A percentile compares a stretch with the other conserved stretches of the same genome.
These are phyloP conservation scores for Escallonia herrerae DNA, from an alignment of 129 eudicot species.

Conservation along the genomic window DNA sequence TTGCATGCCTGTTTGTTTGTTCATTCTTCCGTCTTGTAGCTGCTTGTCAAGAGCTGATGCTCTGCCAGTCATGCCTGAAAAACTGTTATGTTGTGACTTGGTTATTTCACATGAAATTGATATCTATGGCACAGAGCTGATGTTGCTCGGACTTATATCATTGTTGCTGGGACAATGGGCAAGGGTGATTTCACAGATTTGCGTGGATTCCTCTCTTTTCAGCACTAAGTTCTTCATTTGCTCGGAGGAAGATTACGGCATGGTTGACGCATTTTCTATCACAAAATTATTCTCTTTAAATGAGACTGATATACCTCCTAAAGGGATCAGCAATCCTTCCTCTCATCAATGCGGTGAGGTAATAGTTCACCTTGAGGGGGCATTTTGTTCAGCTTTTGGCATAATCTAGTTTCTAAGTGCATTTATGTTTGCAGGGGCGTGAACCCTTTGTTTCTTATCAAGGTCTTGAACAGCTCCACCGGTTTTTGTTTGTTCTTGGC, in stretches of 20 bases:
- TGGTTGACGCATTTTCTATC: conserved; percentile 15
- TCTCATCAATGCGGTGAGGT: conserved; percentile 75
- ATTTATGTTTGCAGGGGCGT: conserved; percentile 51
- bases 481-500: conserved; percentile 95
- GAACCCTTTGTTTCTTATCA: conserved; percentile 97
- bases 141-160: conserved; percentile 98
- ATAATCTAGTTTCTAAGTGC: background rate
- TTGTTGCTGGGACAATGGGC: conserved; percentile 97
- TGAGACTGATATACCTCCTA: conserved; percentile 53
- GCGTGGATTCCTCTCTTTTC: conserved; percentile 93
- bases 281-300: conserved; percentile 29
- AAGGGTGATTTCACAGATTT: conserved; percentile 72
- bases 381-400: background rate
- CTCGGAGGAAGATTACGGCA: conserved; percentile 56
- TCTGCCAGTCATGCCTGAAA: no score
- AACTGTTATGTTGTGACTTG: no score
- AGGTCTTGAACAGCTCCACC: conserved; percentile 97
- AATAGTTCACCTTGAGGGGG: conserved; percentile 10
- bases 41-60: no score
- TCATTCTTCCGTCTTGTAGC: no score
- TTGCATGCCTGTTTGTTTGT: no score
- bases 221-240: conserved; percentile 77
- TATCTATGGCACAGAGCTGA: conserved; percentile 51
- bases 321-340: conserved; percentile 35
- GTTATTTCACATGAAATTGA: no score